phyloP scores from a whole-genome alignment of 805 yeast species.

The Starmera dryadoides region DNA sequence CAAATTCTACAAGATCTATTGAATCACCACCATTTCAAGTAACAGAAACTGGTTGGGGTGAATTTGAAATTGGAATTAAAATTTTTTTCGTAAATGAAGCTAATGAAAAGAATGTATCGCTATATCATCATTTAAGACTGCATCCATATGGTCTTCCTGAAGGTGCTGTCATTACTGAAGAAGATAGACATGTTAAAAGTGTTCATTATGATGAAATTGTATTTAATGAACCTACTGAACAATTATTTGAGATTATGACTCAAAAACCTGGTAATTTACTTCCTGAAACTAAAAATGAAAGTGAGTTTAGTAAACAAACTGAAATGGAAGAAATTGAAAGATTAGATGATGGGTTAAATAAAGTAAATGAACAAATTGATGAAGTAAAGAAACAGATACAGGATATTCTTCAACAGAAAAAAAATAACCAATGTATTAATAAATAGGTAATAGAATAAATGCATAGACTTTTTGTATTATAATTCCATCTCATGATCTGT shows the following conservation, averaged over 20 bases:
- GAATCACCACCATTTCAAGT: slow-evolving; percentile 92
- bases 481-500: too few species aligned
- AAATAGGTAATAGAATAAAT: too few species aligned
- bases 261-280: slow-evolving; percentile 52
- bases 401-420: too few species aligned
- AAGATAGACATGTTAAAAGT: slow-evolving; percentile 42
- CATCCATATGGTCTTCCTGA: slow-evolving; percentile 66
- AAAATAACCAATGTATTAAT: too few species aligned
- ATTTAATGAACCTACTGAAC: slow-evolving; percentile 93
- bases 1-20: slow-evolving; percentile 75
- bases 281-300: slow-evolving; percentile 30
- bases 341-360: slow-evolving; percentile 36
- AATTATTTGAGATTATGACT: slow-evolving; percentile 72
- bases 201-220: slow-evolving; percentile 83
- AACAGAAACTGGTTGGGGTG: slow-evolving; percentile 99
- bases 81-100: slow-evolving; percentile 83
- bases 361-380: slow-evolving; percentile 37
- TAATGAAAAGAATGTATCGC: slow-evolving; percentile 76
- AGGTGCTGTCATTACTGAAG: slow-evolving; percentile 22
- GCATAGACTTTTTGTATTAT: too few species aligned
- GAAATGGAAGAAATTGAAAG: slow-evolving; percentile 63
- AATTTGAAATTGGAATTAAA: slow-evolving; percentile 86
- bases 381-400: background rate
- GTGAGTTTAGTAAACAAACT: slow-evolving; percentile 40
- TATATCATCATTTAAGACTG: slow-evolving; percentile 83